Base-by-base conservation (phyloP, 1,139 yeast genomes). In the Diutina ranongensis region DNA sequence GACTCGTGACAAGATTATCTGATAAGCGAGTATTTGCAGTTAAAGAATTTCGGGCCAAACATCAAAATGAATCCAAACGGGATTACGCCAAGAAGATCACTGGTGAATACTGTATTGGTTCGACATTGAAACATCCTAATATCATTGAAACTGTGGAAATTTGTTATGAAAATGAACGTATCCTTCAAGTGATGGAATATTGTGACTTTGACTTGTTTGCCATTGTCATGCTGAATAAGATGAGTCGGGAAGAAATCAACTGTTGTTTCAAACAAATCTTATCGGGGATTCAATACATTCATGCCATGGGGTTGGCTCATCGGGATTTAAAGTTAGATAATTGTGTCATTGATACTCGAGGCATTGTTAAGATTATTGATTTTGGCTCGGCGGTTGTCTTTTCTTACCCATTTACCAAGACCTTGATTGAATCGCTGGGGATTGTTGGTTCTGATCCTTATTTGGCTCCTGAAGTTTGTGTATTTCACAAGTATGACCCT, bases 391-490 rank as follows among this genome's bases (percentile, higher is more conserved):
- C 96, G 1, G 96, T 87, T 25, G 95, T 89, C 3, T 89, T 84
- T 63, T 79, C 88, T 40, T 89, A 89, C 59, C 97, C 97, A 3
- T 88, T 86, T 56, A 80, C 87, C 44, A 85, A 83, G 49, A 81
- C 79, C 12, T 67, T 83, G 49, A 86, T 86, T 47, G 85, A 83
- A 58, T 80, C 95, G 2, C 86, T 83, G 54, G 97, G 97, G 2
- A 83, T 88, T 48, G 96, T 88, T 36, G 97, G 97, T 4, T 83
- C 94, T 10, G 97, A 88, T 61, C 97, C 97, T 10, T 88, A 88
- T 59, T 69, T 88, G 53, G 95, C 97, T 0, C 97, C 97, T 0
- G 97, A 89, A 63, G 95, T 89, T 15, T 77, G 94, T 54, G 87
- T 87, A 9, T 72, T 85, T 52, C 79, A 83, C 54, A 71, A 71